Percentiles rank a stretch among this genome's conserved stretches.
phyloP scores from a whole-genome alignment of 1,284 basidiomycete species.

The Apiotrichum montevideense region DNA sequence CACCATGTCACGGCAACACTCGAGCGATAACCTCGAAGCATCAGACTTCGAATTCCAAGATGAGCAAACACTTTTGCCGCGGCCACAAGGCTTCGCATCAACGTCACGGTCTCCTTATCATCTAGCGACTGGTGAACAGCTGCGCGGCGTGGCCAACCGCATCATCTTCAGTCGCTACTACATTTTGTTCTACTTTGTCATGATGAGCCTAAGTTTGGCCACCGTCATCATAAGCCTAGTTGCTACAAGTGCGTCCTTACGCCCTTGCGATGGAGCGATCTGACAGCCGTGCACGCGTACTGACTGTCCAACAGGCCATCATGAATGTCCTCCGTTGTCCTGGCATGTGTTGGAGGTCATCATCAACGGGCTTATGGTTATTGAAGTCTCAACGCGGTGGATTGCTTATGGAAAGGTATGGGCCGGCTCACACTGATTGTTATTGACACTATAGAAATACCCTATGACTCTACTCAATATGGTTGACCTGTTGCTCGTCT shows the following conservation, averaged over 20 bases:
- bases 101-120: constrained; percentile 40
- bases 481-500: constrained; percentile 74
- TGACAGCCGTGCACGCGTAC: neutral
- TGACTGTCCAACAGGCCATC: constrained; percentile 26
- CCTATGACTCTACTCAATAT: constrained; percentile 88
- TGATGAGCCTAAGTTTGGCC: constrained; percentile 82
- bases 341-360: constrained; percentile 89
- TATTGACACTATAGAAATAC: constrained; percentile 65
- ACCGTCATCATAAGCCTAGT: constrained; percentile 77
- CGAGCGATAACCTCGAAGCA: neutral
- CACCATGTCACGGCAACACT: neutral
- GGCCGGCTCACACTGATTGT: constrained; percentile 11
- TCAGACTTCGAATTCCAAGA: constrained; percentile 25
- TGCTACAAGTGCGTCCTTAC: constrained; percentile 40
- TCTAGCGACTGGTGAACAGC: constrained; percentile 39
- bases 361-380: constrained; percentile 85
- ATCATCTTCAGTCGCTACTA: constrained; percentile 46
- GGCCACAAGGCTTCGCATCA: neutral
- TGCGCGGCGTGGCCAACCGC: constrained; percentile 45
- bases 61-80: neutral
- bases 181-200: constrained; percentile 69
- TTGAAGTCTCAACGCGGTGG: constrained; percentile 80
- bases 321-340: constrained; percentile 49
- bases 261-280: no score
- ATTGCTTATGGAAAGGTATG: constrained; percentile 81